A percentile compares a stretch with the other conserved stretches of the same genome.
Conservation (phyloP, 1,139 yeast genomes). For the Debaryomyces psychrophilus region DNA sequence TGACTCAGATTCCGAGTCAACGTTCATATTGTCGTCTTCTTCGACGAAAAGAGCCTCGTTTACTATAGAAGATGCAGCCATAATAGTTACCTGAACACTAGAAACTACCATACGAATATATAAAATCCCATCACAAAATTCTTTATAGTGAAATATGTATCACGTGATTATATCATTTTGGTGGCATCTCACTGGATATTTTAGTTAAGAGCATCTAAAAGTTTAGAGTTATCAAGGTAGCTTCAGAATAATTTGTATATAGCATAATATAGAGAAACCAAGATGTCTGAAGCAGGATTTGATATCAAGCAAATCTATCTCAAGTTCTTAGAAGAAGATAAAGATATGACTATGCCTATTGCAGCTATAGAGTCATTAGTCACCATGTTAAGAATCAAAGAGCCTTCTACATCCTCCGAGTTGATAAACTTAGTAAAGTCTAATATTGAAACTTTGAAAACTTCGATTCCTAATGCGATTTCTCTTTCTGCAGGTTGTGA, state of each 20-base stretch:
- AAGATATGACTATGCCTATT: constrained; percentile 97
- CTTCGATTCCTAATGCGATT: constrained; percentile 84
- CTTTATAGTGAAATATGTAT: not conserved
- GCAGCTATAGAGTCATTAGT: constrained; percentile 97
- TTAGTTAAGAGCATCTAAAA: not conserved
- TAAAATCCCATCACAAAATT: constrained; percentile 4
- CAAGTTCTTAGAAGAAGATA: constrained; percentile 78
- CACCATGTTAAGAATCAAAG: constrained; percentile 74
- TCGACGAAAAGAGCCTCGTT: constrained; percentile 16
- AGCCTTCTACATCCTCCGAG: constrained; percentile 93
- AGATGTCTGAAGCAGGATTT: constrained; percentile 44
- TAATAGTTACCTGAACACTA: not conserved
- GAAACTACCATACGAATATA: not conserved
- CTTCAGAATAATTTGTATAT: not conserved
- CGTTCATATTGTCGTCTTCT: constrained; percentile 20
- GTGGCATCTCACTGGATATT: not conserved
- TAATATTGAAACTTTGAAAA: constrained; percentile 73
- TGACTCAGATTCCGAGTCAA: constrained; percentile 13
- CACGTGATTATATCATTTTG: constrained; percentile 1
- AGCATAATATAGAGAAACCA: constrained; percentile 1
- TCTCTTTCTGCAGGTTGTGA: constrained; percentile 98
- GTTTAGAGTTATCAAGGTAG: not conserved
- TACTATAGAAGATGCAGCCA: constrained; percentile 4
- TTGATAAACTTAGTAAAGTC: constrained; percentile 77
- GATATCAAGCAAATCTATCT: constrained; percentile 83